phyloP scores from a whole-genome alignment of 2,329 filamentous ascomycete species.

The Huntiella omanensis region DNA sequence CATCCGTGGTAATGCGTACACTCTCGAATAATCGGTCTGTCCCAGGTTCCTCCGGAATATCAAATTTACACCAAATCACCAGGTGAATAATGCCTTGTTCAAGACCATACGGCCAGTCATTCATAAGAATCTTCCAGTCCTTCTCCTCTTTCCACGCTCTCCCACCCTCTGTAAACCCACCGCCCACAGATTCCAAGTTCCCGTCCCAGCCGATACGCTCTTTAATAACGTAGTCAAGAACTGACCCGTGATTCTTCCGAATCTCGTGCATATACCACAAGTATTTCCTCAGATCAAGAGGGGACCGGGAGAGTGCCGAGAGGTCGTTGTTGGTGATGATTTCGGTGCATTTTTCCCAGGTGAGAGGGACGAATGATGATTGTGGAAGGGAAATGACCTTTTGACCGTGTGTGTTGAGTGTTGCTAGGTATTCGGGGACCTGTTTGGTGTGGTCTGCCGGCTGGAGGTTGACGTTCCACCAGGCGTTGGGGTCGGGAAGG shows the following conservation, averaged over 20 bases:
- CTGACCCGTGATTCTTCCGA: slow-evolving; percentile 48
- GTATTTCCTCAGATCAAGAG: slow-evolving; percentile 63
- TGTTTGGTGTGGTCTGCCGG: slow-evolving; percentile 36
- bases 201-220: slow-evolving; percentile 50
- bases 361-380: slow-evolving; percentile 37
- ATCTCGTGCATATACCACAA: slow-evolving; percentile 48
- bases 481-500: slow-evolving; percentile 26
- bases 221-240: slow-evolving; percentile 57
- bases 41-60: slow-evolving; percentile 46
- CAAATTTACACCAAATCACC: slow-evolving; percentile 86
- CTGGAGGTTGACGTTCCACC: slow-evolving; percentile 72
- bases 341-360: slow-evolving; percentile 50
- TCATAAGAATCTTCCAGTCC: slow-evolving; percentile 59
- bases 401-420: slow-evolving; percentile 47
- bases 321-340: slow-evolving; percentile 49
- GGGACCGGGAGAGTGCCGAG: slow-evolving; percentile 56
- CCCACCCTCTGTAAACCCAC: neutral
- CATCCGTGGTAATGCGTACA: slow-evolving; percentile 46
- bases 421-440: slow-evolving; percentile 53
- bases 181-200: neutral
- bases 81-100: slow-evolving; percentile 63
- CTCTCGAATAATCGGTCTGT: slow-evolving; percentile 48
- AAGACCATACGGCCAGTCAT: slow-evolving; percentile 90
- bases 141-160: slow-evolving; percentile 16
- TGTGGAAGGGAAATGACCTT: slow-evolving; percentile 54